These are phyloP conservation scores for Baeospora myosura DNA, from an alignment of 1,284 basidiomycete genomes.

Conservation along the genomic window DNA sequence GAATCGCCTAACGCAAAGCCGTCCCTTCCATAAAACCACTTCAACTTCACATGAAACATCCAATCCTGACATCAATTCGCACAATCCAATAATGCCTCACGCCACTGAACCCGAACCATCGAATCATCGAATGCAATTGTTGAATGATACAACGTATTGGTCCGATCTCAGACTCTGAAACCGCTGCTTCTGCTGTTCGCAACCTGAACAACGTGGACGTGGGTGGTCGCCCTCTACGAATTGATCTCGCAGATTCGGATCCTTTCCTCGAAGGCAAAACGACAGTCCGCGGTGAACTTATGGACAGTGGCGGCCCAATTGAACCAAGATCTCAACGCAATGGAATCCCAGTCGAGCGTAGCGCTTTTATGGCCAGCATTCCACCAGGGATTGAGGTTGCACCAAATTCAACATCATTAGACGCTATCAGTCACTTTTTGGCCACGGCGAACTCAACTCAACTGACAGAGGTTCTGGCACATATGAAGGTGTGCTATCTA, in stretches of 20 bases:
- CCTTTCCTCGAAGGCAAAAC: conserved; percentile 58
- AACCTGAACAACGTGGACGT: conserved; percentile 81
- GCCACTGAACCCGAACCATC: too few species aligned
- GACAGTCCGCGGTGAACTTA: conserved; percentile 42
- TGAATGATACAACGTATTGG: conserved; percentile 1
- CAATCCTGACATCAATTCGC: too few species aligned
- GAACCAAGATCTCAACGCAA: too few species aligned
- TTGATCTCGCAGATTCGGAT: conserved; percentile 67
- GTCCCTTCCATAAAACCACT: too few species aligned
- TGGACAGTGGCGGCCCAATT: conserved; percentile 30
- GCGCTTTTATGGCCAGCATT: conserved; percentile 55
- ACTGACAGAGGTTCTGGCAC: conserved; percentile 90
- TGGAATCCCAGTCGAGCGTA: conserved; percentile 33
- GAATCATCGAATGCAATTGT: not conserved
- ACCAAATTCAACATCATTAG: conserved; percentile 71
- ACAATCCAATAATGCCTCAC: too few species aligned
- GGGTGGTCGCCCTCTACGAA: conserved; percentile 76
- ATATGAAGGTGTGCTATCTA: conserved; percentile 83
- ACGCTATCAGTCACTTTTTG: conserved; percentile 83
- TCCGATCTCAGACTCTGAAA: conserved; percentile 75
- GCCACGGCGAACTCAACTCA: conserved; percentile 80
- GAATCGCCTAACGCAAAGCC: too few species aligned
- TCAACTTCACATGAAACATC: too few species aligned
- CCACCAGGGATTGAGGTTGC: conserved; percentile 77
- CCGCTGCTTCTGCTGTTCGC: conserved; percentile 72